These are phyloP conservation scores for Macrolepiota albuminosa DNA, from an alignment of 768 basidiomycete genomes.

Conservation along the genomic window DNA sequence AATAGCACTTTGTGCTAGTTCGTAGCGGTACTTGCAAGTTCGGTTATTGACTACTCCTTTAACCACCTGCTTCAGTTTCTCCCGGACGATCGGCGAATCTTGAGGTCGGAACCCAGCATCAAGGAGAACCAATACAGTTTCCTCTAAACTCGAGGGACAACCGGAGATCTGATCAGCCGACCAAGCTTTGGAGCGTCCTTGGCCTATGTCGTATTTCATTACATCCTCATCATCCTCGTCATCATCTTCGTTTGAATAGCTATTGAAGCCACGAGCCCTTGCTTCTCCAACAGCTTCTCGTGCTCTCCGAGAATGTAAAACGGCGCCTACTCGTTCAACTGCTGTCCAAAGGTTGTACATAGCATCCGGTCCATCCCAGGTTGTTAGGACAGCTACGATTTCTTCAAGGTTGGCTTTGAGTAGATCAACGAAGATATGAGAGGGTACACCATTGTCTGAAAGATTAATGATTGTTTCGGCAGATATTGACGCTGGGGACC, in stretches of 20 bases:
- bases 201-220: slow-evolving; percentile 20
- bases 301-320: slow-evolving; percentile 28
- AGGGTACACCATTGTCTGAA: slow-evolving; percentile 57
- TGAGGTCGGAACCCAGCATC: slow-evolving; percentile 57
- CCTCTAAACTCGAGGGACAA: slow-evolving; percentile 57
- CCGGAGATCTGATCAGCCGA: slow-evolving; percentile 65
- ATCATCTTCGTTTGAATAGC: slow-evolving; percentile 32
- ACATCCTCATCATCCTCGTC: slow-evolving; percentile 34
- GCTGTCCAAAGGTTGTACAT: slow-evolving; percentile 38
- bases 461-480: slow-evolving; percentile 60
- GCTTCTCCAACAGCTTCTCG: slow-evolving; percentile 32
- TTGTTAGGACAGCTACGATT: slow-evolving; percentile 33
- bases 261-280: slow-evolving; percentile 39
- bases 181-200: slow-evolving; percentile 55
- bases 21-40: slow-evolving; percentile 40
- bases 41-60: slow-evolving; percentile 37
- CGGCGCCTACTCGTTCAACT: slow-evolving; percentile 32
- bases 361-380: slow-evolving; percentile 40
- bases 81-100: slow-evolving; percentile 42
- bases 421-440: slow-evolving; percentile 32
- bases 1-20: slow-evolving; percentile 53
- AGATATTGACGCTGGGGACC: slow-evolving; percentile 42
- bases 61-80: slow-evolving; percentile 49
- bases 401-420: slow-evolving; percentile 29
- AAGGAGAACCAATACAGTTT: slow-evolving; percentile 54